Evolutionary conservation across 352 stramenopile genomes (phyloP), one percentile per base, ranked within the genome.

Genomic region (Globisporangium canariense): DNA sequence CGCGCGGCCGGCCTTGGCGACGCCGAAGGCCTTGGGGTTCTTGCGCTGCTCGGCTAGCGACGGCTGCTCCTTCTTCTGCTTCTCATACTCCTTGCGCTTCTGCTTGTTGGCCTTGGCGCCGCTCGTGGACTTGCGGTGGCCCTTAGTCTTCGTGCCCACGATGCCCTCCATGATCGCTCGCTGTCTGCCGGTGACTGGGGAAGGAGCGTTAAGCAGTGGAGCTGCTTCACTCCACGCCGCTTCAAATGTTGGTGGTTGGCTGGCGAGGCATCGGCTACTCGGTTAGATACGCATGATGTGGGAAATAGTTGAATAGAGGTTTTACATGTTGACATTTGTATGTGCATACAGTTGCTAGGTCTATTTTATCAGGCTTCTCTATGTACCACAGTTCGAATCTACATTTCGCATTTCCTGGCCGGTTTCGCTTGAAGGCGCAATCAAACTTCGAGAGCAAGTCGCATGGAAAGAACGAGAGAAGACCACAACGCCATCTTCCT

Each of bases 1-100:
- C 6, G 97, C 98, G 2, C 93, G 83, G 11, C 91, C 93, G 53
- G 98, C 91, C 69, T 99, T 99, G 57, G 96, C 80, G 10, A 99
- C 98, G 45, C 82, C 84, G 74, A 99, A 99, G 1, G 98, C 98
- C 63, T 97, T 96, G 58, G 86, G 83, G 71, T 99, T 99, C 79
- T 98, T 96, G 57, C 96, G 88, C 65, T 99, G 86, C 71, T 97
- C 93, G 25, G 90, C 83, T 13, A 89, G 73, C 61, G 83, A 92
- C 61, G 81, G 83, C 70, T 89, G 80, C 60, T 89, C 85, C 59
- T 88, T 81, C 61, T 85, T 82, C 73, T 94, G 85, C 71, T 96
- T 94, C 59, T 88, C 87, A 47, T 93, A 84, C 25, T 91, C 88
- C 71, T 93, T 92, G 60, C 91, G 88, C 79, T 98, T 98, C 69